Percentiles rank a stretch among this genome's conserved stretches.
These are phyloP conservation scores for Mucor velutinosus DNA, from an alignment of 371 early-diverging fungal species.

Conservation along the genomic window DNA sequence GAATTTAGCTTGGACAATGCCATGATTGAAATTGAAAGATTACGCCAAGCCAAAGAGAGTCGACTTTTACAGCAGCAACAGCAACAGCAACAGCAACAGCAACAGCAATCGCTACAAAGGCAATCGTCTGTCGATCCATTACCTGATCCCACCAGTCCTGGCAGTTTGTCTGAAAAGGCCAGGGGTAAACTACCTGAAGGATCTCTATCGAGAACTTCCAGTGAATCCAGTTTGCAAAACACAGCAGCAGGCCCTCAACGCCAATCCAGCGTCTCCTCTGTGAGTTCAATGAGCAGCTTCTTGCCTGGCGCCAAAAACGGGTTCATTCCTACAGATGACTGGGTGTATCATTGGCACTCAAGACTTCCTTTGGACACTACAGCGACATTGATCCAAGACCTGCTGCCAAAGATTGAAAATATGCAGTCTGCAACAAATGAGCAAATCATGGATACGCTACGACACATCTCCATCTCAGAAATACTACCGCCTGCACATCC, in stretches of 20 bases:
- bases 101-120: neutral
- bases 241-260: slow-evolving; percentile 7
- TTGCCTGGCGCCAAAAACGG: slow-evolving; percentile 48
- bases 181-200: slow-evolving; percentile 43
- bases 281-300: slow-evolving; percentile 19
- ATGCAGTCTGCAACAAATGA: slow-evolving; percentile 1
- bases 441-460: slow-evolving; percentile 9
- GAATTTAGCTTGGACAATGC: slow-evolving; percentile 70
- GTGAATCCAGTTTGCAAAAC: slow-evolving; percentile 17
- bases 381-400: slow-evolving; percentile 14
- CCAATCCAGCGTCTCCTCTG: slow-evolving; percentile 27
- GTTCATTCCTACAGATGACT: slow-evolving; percentile 48
- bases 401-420: slow-evolving; percentile 26
- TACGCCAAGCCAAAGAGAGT: slow-evolving; percentile 50
- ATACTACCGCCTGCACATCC: slow-evolving; percentile 25
- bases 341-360: slow-evolving; percentile 44
- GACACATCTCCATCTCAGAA: neutral
- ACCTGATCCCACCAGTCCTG: neutral
- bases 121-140: neutral
- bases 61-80: neutral
- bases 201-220: slow-evolving; percentile 9
- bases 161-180: slow-evolving; percentile 41
- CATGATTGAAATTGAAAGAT: slow-evolving; percentile 57
- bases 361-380: slow-evolving; percentile 30
- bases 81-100: neutral